phyloP scores from a whole-genome alignment of 306 rosid genomes.

The Vicia faba region DNA sequence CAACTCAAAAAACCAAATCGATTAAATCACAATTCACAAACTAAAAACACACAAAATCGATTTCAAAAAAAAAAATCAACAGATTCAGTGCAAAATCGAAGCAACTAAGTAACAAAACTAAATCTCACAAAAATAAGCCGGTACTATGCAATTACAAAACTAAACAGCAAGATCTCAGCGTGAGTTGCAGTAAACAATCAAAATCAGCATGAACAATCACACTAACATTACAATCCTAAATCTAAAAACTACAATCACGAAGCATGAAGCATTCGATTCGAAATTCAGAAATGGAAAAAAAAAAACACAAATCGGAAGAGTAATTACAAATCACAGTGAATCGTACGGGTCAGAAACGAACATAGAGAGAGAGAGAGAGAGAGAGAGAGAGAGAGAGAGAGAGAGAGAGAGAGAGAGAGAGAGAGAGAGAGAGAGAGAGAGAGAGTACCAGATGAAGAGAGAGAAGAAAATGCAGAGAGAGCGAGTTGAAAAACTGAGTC shows the following conservation, averaged over 20 bases:
- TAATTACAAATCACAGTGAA: not conserved
- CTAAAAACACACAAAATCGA: not conserved
- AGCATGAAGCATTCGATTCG: not conserved
- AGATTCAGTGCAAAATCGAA: constrained; percentile 36
- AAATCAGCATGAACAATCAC: constrained; percentile 5
- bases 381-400: constrained; percentile 11
- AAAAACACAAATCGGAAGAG: not conserved
- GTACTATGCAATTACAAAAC: not conserved
- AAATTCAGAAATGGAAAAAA: too few relatives aligned
- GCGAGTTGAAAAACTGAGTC: constrained; percentile 38
- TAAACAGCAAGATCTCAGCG: constrained; percentile 27
- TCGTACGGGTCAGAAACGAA: constrained; percentile 33
- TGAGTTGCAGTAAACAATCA: constrained; percentile 34
- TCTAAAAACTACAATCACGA: not conserved
- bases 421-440: not conserved
- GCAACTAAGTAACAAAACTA: constrained; percentile 9
- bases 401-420: not conserved
- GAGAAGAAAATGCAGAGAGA: not conserved
- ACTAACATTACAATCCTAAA: constrained; percentile 22
- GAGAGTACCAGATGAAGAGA: constrained; percentile 37
- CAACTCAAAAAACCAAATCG: constrained; percentile 25
- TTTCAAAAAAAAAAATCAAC: not conserved
- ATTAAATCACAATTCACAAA: constrained; percentile 22
- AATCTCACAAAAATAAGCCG: not conserved
- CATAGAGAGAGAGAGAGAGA: not conserved